phyloP scores from a whole-genome alignment of 768 basidiomycete genomes.

The Collybia nuda region DNA sequence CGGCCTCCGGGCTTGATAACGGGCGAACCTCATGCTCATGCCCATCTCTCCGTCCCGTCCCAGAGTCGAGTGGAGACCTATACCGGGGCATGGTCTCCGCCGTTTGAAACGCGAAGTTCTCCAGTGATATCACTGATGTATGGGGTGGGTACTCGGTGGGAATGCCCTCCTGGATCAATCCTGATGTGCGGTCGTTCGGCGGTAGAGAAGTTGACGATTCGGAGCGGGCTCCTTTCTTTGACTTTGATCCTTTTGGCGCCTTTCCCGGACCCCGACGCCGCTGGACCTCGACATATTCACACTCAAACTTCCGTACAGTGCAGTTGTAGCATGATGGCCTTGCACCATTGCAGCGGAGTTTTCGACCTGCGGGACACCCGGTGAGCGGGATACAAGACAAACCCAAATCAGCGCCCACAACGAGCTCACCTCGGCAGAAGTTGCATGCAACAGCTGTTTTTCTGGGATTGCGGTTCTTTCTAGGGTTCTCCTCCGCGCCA shows the following conservation, averaged over 20 bases:
- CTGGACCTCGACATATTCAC: conserved; percentile 50
- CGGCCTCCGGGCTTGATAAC: conserved; percentile 32
- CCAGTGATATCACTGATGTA: conserved; percentile 28
- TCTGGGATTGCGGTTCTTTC: conserved; percentile 28
- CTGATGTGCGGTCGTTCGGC: conserved; percentile 12
- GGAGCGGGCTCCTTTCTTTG: conserved; percentile 34
- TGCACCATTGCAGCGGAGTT: conserved; percentile 71
- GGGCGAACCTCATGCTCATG: conserved; percentile 12
- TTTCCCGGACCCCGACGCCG: conserved; percentile 76
- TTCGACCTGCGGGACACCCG: conserved; percentile 49
- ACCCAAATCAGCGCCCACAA: not conserved
- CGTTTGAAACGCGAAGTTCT: conserved; percentile 27
- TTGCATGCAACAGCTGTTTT: conserved; percentile 72
- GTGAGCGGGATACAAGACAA: not conserved
- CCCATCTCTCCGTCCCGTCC: too few species aligned
- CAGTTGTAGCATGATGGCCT: conserved; percentile 68
- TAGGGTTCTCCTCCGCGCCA: conserved; percentile 22
- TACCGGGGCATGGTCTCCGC: conserved; percentile 12
- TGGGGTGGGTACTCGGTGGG: conserved; percentile 6
- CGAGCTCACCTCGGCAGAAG: conserved; percentile 67
- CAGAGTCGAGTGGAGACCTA: too few species aligned
- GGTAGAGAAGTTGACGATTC: conserved; percentile 12
- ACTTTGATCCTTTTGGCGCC: conserved; percentile 59
- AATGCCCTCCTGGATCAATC: conserved; percentile 8
- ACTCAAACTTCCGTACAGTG: conserved; percentile 46